Evolutionary conservation across 2,329 filamentous ascomycete genomes (phyloP).

Genomic region (Claviceps digitariae): DNA sequence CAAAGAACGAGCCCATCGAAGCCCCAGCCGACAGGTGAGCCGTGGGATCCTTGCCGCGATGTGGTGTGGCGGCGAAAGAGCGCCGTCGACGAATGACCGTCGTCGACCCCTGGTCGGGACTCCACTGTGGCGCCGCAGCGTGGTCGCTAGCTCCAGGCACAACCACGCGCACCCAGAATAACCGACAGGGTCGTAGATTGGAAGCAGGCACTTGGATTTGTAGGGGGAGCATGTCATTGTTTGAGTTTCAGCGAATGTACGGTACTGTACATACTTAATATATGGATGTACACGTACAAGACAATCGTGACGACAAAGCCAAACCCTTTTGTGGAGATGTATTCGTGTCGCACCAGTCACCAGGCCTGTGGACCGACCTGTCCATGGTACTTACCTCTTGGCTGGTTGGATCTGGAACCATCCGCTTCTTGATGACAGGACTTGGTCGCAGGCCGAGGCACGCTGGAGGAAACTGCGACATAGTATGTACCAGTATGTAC

Average conservation of each 20-base stretch:
- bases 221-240: not conserved
- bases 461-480: no score
- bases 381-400: not conserved
- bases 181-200: no score
- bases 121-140: not conserved
- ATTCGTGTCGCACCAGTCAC: slow-evolving; percentile 2
- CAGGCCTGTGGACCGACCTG: not conserved
- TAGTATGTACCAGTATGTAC: no score
- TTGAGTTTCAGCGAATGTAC: not conserved
- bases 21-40: not conserved
- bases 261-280: not conserved
- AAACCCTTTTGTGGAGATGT: not conserved
- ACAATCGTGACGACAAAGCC: not conserved
- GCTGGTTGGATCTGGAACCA: not conserved
- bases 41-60: not conserved
- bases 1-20: not conserved
- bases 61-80: not conserved
- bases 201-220: no score
- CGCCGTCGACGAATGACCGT: not conserved
- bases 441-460: not conserved
- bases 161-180: not conserved
- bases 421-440: not conserved
- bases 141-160: slow-evolving; percentile 3
- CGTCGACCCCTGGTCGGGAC: not conserved
- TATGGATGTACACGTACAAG: not conserved